A percentile compares a stretch with the other conserved stretches of the same genome.
Conservation (phyloP, 768 basidiomycete species). For the Neoboletus brunneissimus region DNA sequence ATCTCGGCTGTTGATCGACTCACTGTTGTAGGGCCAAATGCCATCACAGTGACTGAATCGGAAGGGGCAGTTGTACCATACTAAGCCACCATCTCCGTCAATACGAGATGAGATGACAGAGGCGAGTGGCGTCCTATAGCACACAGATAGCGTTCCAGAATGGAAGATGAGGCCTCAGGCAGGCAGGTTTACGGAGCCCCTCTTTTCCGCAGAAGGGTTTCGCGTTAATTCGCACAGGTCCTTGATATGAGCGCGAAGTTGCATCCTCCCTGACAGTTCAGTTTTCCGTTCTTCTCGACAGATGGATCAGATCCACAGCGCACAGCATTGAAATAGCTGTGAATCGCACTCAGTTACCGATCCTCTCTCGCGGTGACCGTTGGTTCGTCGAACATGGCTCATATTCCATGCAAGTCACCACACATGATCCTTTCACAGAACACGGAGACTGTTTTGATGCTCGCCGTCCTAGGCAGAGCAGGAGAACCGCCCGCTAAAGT, state of each 20-base stretch:
- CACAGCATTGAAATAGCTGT: constrained; percentile 4
- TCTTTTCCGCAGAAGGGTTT: constrained; percentile 6
- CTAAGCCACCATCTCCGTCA: constrained; percentile 12
- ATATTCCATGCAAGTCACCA: background rate
- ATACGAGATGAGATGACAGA: constrained; percentile 13
- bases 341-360: background rate
- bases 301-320: constrained; percentile 1
- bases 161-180: constrained; percentile 1
- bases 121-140: constrained; percentile 20
- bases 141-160: constrained; percentile 9
- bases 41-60: constrained; percentile 14
- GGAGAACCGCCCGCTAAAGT: background rate
- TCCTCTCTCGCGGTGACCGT: background rate
- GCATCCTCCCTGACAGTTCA: constrained; percentile 6
- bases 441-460: background rate
- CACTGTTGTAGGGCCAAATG: constrained; percentile 1
- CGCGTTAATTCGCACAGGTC: background rate
- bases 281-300: constrained; percentile 8
- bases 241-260: background rate
- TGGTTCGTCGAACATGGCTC: background rate
- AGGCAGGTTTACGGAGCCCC: constrained; percentile 2
- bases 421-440: background rate
- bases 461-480: background rate
- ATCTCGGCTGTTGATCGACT: constrained; percentile 14
- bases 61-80: background rate